Evolutionary conservation across 306 rosid species (phyloP), one percentile per base, ranked within the genome.

Genomic region (Lathyrus sativus): DNA sequence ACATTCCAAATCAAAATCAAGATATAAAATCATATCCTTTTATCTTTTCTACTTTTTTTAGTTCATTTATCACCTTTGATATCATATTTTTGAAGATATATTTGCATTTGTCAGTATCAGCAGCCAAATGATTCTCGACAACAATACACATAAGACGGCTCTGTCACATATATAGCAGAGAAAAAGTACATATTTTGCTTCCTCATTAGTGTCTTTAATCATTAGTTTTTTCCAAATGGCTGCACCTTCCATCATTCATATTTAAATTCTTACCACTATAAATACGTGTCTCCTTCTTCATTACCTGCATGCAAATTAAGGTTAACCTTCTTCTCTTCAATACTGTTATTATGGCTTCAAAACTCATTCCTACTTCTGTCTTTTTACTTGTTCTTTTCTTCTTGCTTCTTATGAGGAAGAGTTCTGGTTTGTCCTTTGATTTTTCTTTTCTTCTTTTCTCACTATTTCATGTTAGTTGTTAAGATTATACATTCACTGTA

Each of bases 191-290:
- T 7, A 55, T 55, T 11, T 2, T 55, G 62, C 39, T 55, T 55
- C 62, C 18, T 26, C 62, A 43, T 56, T 69, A 70, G 6, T 67
- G 35, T 62, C 61, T 44, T 72, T 74, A 71, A 82, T 45, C 73
- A 83, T 81, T 79, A 83, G 77, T 79, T 81, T 82, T 72, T 62
- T 41, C 15, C 54, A 86, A 88, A 79, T 74, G 90, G 88, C 95
- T 85, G 85, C 88, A 57, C 19, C 49, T 46, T 70, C 81, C 79
- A 85, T 88, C 83, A 88, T 83, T 81, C 80, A 43, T 8, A 17
- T 44, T 49, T 0, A 17, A 49, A 53, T 19, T 53, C 6, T 9
- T 49, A 17, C 14, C 79, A 59, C 84, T 85, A 85, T 87, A 87
- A 87, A 85, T 82, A 9, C 3, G 7, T 77, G 56, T 38, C 44